Percentiles rank a stretch among this genome's conserved stretches.
These are phyloP conservation scores for Cryptococcus depauperatus DNA, from an alignment of 1,284 basidiomycete genomes.

Conservation along the genomic window DNA sequence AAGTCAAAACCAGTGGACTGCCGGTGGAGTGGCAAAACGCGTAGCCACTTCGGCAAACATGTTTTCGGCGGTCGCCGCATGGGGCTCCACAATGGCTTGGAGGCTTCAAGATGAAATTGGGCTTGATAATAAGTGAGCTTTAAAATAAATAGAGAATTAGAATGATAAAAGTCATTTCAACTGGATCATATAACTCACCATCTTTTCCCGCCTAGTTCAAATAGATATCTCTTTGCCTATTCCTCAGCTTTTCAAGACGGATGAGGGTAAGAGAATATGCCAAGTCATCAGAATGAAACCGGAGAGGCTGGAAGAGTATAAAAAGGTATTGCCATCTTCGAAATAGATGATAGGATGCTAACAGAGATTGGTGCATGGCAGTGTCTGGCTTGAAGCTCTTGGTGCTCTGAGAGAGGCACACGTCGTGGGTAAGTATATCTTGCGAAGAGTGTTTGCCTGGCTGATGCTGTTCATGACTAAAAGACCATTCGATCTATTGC, in stretches of 20 bases:
- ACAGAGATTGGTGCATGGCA: conserved; percentile 50
- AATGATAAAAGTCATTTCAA: too few species aligned
- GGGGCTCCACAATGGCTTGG: too few species aligned
- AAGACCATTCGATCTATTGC: conserved; percentile 69
- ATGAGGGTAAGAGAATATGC: conserved; percentile 57
- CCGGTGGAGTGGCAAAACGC: conserved; percentile 1
- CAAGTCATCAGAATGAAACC: conserved; percentile 70
- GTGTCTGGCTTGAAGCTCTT: conserved; percentile 64
- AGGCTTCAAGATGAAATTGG: too few species aligned
- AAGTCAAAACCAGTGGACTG: too few species aligned
- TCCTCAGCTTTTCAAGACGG: conserved; percentile 35
- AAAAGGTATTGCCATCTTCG: conserved; percentile 36
- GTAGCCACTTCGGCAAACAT: too few species aligned
- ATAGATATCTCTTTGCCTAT: conserved; percentile 13
- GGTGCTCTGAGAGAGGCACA: conserved; percentile 59
- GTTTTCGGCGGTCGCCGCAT: too few species aligned
- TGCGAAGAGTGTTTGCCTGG: background rate
- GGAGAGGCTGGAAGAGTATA: conserved; percentile 58
- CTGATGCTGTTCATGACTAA: background rate
- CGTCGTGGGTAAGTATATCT: conserved; percentile 46
- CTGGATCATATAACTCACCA: background rate
- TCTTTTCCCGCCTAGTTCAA: background rate
- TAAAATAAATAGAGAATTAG: too few species aligned
- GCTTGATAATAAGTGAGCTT: too few species aligned
- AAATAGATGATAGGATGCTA: background rate